A percentile compares a stretch with the other conserved stretches of the same genome.
Evolutionary conservation across 139 green algal species (phyloP).

Genomic region (Chlamydomonas incerta): DNA sequence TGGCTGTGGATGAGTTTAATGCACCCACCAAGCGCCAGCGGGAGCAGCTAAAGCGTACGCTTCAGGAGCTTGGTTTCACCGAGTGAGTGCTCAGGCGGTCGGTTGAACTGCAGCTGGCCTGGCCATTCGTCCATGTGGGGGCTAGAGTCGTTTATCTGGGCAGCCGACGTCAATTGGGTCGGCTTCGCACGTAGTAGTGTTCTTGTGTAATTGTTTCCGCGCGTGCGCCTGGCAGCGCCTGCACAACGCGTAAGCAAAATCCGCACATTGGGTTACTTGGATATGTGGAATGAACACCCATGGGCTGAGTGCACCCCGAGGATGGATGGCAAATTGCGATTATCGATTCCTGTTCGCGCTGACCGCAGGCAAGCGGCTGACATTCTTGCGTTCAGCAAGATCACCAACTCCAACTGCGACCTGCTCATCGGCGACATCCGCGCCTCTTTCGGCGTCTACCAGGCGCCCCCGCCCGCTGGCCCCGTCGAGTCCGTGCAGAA

Average conservation of each 20-base stretch:
- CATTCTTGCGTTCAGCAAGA: conserved; percentile 29
- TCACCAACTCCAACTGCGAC: conserved; percentile 34
- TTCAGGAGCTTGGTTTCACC: conserved; percentile 26
- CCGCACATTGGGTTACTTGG: background rate
- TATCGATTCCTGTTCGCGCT: no score
- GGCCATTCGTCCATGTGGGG: background rate
- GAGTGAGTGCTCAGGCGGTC: background rate
- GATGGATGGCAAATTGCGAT: background rate
- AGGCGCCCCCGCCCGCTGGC: background rate
- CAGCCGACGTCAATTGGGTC: background rate
- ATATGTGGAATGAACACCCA: background rate
- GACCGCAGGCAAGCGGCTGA: background rate
- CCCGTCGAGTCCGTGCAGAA: conserved; percentile 11
- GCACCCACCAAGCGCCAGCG: conserved; percentile 9
- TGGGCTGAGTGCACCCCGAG: background rate
- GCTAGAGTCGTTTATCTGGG: no score
- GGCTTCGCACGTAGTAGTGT: background rate
- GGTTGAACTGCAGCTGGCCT: background rate
- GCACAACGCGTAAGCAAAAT: no score
- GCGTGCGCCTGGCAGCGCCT: no score
- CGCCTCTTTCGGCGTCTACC: conserved; percentile 33
- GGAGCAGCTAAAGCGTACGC: conserved; percentile 17
- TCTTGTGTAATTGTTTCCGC: no score
- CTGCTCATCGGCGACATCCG: conserved; percentile 43
- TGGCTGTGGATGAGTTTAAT: background rate